Evolutionary conservation across 352 stramenopile genomes (phyloP).

Genomic region (Pythium phragmiticola): DNA sequence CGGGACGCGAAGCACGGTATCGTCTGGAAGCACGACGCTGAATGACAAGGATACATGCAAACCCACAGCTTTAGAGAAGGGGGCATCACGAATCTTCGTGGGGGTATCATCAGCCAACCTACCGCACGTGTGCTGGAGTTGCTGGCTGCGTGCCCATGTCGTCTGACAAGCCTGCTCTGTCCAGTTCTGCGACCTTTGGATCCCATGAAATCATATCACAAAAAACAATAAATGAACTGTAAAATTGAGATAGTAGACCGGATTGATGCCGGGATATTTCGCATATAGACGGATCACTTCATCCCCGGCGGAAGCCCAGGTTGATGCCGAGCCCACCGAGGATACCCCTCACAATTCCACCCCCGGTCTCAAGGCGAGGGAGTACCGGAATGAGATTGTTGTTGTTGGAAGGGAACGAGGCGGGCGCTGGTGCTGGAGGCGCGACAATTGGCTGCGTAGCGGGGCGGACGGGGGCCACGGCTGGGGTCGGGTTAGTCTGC

Average conservation of each 20-base stretch:
- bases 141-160: constrained; percentile 5
- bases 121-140: constrained; percentile 3
- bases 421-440: not conserved
- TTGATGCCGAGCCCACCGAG: constrained; percentile 2
- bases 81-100: not conserved
- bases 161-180: not conserved
- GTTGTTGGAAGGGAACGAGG: not conserved
- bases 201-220: not conserved
- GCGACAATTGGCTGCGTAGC: not conserved
- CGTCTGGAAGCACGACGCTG: constrained; percentile 21
- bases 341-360: constrained; percentile 4
- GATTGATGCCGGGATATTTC: not conserved
- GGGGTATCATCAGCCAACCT: not conserved
- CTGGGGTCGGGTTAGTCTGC: constrained; percentile 3
- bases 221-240: not conserved
- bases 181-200: constrained; percentile 9
- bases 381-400: not conserved
- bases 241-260: not conserved
- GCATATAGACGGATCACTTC: not conserved
- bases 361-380: not conserved
- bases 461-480: not conserved
- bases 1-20: constrained; percentile 14
- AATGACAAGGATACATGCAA: not conserved
- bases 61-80: not conserved
- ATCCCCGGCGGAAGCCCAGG: not conserved